Conservation (phyloP, 129 eudicot species). For the Escallonia rubra region DNA sequence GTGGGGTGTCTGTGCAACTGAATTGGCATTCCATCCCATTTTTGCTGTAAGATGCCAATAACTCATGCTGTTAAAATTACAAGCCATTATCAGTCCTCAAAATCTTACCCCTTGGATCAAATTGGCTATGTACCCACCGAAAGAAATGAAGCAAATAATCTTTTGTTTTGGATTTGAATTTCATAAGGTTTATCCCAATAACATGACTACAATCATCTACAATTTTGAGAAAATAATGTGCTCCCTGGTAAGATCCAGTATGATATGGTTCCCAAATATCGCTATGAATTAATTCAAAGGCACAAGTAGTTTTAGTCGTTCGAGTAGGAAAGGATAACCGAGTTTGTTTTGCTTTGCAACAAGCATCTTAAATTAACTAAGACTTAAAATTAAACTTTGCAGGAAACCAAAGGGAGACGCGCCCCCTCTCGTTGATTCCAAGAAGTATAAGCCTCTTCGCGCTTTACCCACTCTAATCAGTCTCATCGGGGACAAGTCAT, state of each 20-base stretch:
- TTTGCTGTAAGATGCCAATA: slow-evolving; percentile 4
- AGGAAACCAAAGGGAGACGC: too few species aligned
- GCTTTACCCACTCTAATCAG: too few species aligned
- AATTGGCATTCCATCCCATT: not conserved
- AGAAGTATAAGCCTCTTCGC: too few species aligned
- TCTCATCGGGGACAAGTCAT: too few species aligned
- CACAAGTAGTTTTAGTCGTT: too few species aligned
- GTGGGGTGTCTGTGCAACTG: not conserved
- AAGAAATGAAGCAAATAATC: not conserved
- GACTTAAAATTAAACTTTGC: too few species aligned
- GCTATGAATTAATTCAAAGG: not conserved
- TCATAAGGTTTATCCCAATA: not conserved
- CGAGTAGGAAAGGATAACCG: too few species aligned
- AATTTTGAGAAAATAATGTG: not conserved
- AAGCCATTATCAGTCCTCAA: not conserved
- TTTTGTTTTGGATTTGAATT: not conserved
- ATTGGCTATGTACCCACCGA: not conserved
- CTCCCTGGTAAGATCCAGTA: not conserved
- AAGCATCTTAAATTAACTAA: too few species aligned
- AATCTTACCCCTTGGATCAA: not conserved
- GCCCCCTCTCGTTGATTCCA: too few species aligned
- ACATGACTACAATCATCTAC: not conserved
- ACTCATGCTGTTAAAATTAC: not conserved
- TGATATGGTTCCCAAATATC: not conserved
- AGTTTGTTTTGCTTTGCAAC: too few species aligned